Conservation (phyloP, 257 asterid species). For the Catharanthus roseus region DNA sequence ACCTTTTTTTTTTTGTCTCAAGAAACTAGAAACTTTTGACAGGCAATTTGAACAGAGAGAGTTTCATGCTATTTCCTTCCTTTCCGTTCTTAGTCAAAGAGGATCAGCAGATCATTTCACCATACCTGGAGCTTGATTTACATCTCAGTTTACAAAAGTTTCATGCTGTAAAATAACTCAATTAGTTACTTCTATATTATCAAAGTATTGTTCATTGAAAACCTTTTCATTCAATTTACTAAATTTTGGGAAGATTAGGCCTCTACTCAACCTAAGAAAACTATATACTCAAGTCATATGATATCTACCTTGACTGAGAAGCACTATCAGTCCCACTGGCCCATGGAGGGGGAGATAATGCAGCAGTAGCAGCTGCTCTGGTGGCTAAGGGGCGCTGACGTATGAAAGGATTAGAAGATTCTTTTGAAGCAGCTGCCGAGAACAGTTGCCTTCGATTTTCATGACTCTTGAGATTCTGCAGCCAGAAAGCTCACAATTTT, state of each 20-base stretch:
- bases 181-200: neutral
- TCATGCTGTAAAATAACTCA: neutral
- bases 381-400: slow-evolving; percentile 87
- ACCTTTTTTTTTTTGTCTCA: no score
- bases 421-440: slow-evolving; percentile 62
- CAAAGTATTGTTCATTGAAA: neutral
- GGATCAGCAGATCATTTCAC: neutral
- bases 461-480: slow-evolving; percentile 80
- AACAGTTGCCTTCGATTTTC: slow-evolving; percentile 77
- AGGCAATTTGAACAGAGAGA: no score
- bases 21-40: no score
- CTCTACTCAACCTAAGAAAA: neutral
- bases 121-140: neutral
- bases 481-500: slow-evolving; percentile 14
- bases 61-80: neutral
- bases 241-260: neutral
- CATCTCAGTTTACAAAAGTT: neutral
- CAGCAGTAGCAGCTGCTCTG: slow-evolving; percentile 45
- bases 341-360: slow-evolving; percentile 80
- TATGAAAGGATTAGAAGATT: slow-evolving; percentile 70
- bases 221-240: neutral
- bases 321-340: slow-evolving; percentile 49
- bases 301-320: slow-evolving; percentile 44
- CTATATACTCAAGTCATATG: neutral
- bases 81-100: neutral